Evolutionary conservation across 2,329 filamentous ascomycete species (phyloP).

Genomic region (Emmonsia crescens): DNA sequence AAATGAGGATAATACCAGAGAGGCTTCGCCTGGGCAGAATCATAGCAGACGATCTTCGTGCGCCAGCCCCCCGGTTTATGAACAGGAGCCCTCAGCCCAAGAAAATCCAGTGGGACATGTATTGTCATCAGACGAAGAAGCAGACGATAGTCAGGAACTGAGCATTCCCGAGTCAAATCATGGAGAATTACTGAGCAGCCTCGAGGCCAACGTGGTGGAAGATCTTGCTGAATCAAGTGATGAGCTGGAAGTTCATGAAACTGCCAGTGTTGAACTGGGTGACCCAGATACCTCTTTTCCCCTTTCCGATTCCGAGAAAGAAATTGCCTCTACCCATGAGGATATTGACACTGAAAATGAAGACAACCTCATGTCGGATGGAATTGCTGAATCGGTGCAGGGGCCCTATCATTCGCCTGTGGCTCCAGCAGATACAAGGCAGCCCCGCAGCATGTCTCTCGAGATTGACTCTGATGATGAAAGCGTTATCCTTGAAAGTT

Average conservation of each 20-base stretch:
- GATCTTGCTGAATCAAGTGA: not conserved
- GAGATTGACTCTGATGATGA: not conserved
- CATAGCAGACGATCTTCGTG: not conserved
- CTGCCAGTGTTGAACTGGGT: slow-evolving; percentile 30
- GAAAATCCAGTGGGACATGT: not conserved
- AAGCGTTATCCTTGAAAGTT: not conserved
- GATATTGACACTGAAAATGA: not conserved
- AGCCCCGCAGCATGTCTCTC: not conserved
- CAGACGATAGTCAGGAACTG: not conserved
- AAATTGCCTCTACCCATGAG: not conserved
- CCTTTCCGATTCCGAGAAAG: not conserved
- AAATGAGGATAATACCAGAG: not conserved
- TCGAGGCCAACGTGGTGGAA: not conserved
- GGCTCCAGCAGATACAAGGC: not conserved
- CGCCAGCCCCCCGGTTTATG: not conserved
- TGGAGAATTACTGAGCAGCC: not conserved
- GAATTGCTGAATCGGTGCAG: not conserved
- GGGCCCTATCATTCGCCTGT: not conserved
- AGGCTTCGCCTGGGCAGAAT: not conserved
- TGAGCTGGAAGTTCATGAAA: slow-evolving; percentile 19
- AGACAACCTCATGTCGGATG: not conserved
- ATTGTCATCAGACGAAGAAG: not conserved
- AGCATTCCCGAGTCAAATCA: not conserved
- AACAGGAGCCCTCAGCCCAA: not conserved
- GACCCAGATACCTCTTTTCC: slow-evolving; percentile 16